These are phyloP conservation scores for Cladorrhinum samala DNA, from an alignment of 495 filamentous ascomycete species.

Conservation along the genomic window DNA sequence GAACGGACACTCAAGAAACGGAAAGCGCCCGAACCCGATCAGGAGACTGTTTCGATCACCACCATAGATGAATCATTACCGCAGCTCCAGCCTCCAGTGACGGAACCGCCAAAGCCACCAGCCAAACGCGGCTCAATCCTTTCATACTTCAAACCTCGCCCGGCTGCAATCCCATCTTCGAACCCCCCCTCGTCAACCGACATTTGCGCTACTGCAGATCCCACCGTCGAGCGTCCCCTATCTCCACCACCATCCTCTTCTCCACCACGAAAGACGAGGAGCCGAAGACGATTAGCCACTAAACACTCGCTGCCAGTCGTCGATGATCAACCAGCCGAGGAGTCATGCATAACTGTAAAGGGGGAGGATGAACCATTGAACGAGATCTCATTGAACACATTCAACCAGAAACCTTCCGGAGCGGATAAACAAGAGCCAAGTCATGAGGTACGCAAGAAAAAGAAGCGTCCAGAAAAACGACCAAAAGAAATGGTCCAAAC, in stretches of 20 bases:
- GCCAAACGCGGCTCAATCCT: slow-evolving; percentile 34
- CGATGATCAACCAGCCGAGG: not conserved
- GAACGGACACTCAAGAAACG: not conserved
- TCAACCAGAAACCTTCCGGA: too few species aligned
- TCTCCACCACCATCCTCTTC: not conserved
- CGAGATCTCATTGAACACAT: not conserved
- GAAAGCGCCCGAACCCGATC: not conserved
- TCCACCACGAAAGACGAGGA: not conserved
- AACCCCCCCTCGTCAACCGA: not conserved
- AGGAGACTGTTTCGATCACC: not conserved
- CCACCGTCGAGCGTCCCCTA: slow-evolving; percentile 5
- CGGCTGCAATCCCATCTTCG: slow-evolving; percentile 11
- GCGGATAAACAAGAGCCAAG: too few species aligned
- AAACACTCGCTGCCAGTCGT: not conserved
- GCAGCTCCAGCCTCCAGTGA: not conserved
- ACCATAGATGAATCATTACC: not conserved
- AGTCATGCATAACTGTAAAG: not conserved
- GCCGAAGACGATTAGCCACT: not conserved
- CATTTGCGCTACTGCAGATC: not conserved
- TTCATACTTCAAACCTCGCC: slow-evolving; percentile 35
- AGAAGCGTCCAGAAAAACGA: not conserved
- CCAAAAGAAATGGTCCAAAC: slow-evolving; percentile 34
- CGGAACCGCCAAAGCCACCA: slow-evolving; percentile 2
- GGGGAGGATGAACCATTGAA: not conserved
- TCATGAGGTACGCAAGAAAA: too few species aligned